Base-by-base conservation (phyloP, 306 rosid genomes). In the Gastrolobium bilobum region DNA sequence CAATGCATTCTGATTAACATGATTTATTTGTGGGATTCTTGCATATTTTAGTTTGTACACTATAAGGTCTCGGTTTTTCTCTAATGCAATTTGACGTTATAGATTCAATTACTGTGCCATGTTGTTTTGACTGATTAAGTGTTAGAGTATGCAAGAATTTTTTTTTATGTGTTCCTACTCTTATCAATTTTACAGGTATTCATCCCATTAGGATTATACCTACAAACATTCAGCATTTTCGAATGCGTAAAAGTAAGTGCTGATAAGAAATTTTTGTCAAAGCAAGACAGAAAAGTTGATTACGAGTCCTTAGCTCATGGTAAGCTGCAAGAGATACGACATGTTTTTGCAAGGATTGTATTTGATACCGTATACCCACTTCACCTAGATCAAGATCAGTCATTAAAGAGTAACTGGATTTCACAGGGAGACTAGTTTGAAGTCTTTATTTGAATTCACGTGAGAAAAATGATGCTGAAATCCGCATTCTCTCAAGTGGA, bases 261-360 rank as follows among this genome's bases (percentile, higher is more conserved):
- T 51, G 69, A 34, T 58, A 77, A 63, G 66, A 81, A 79, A 75
- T 85, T 43, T 70, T 68, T 62, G 83, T 65, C 87, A 61, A 93
- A 87, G 93, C 88, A 84, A 76, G 89, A 89, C 71, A 82, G 86
- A 75, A 83, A 80, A 77, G 83, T 90, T 75, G 73, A 91, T 79
- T 84, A 83, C 4, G 73, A 83, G 79, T 80, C 84, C 42, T 75
- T 93, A 54, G 85, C 89, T 71, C 47, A 20, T 5, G 95, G 93
- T 7, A 11, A 72, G 29, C 57, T 86, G 69, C 81, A 52, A 46
- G 95, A 93, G 85, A 52, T 90, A 57, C 83, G 91, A 30, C 90
- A 91, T 75, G 83, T 90, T 74, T 93, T 93, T 76, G 98, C 98
- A 75, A 83, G 97, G 83, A 78, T 88, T 68, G 95, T 93, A 42